A percentile compares a stretch with the other conserved stretches of the same genome.
Evolutionary conservation across 1,284 basidiomycete species (phyloP).

Genomic region (Leccinum pseudoinsigne): DNA sequence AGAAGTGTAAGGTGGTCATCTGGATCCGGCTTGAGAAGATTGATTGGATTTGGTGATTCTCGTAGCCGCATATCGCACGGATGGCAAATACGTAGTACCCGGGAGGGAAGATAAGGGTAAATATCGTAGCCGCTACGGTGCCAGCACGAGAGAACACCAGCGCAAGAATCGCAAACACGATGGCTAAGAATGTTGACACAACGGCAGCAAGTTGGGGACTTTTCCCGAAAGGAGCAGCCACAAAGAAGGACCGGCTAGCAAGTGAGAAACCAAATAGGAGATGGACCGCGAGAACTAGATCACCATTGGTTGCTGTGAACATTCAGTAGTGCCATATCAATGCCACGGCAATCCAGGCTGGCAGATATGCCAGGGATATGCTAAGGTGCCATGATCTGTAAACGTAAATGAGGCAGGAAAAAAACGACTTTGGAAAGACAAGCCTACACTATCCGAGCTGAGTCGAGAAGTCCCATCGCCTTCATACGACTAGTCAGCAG

Average conservation of each 20-base stretch:
- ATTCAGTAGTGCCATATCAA: slow-evolving; percentile 64
- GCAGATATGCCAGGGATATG: slow-evolving; percentile 55
- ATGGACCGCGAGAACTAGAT: slow-evolving; percentile 63
- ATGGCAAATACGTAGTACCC: slow-evolving; percentile 75
- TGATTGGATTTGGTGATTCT: slow-evolving; percentile 55
- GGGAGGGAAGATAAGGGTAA: slow-evolving; percentile 73
- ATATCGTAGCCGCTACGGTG: slow-evolving; percentile 54
- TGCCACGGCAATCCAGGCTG: slow-evolving; percentile 66
- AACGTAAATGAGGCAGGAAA: slow-evolving; percentile 1
- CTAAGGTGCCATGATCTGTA: slow-evolving; percentile 67
- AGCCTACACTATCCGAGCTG: slow-evolving; percentile 56
- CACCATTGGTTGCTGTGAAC: slow-evolving; percentile 61
- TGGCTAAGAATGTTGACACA: slow-evolving; percentile 60
- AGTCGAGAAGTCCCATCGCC: slow-evolving; percentile 71
- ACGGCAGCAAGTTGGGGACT: slow-evolving; percentile 76
- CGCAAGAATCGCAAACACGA: slow-evolving; percentile 71
- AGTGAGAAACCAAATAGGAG: slow-evolving; percentile 67
- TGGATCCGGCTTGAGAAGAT: slow-evolving; percentile 57
- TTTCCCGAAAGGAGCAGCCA: slow-evolving; percentile 67
- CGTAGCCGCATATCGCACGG: slow-evolving; percentile 65
- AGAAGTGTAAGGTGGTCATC: slow-evolving; percentile 56
- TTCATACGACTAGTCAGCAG: slow-evolving; percentile 67
- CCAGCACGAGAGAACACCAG: slow-evolving; percentile 50
- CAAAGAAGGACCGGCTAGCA: slow-evolving; percentile 70
- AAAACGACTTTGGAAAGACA: not conserved